These are phyloP conservation scores for Dorcoceras hygrometricum DNA, from an alignment of 257 asterid genomes.

Conservation along the genomic window DNA sequence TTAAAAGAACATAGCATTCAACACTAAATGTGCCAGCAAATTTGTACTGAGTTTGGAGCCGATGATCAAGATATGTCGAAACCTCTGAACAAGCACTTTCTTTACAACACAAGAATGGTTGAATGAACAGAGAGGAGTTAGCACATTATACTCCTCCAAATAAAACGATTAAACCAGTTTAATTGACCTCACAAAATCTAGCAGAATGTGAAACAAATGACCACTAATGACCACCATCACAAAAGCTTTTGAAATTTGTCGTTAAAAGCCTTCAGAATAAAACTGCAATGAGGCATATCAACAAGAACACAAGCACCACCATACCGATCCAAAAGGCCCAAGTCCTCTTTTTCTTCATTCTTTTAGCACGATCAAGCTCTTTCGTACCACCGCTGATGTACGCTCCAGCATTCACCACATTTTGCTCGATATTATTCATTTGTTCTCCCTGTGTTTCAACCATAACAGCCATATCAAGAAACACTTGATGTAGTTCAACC, in stretches of 20 bases:
- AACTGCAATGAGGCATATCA: slow-evolving; percentile 56
- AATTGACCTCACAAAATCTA: too few relatives aligned
- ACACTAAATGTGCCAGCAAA: background rate
- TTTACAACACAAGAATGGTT: background rate
- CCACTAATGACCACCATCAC: background rate
- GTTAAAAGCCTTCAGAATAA: slow-evolving; percentile 36
- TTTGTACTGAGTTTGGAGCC: background rate
- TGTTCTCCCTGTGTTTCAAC: slow-evolving; percentile 77
- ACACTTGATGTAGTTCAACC: slow-evolving; percentile 67
- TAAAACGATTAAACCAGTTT: too few relatives aligned
- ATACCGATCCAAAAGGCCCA: slow-evolving; percentile 66
- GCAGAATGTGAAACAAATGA: background rate
- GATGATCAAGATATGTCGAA: too few relatives aligned
- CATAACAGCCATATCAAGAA: slow-evolving; percentile 89
- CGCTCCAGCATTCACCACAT: slow-evolving; percentile 50
- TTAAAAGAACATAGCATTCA: background rate
- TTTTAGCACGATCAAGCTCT: slow-evolving; percentile 58
- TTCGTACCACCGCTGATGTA: slow-evolving; percentile 44
- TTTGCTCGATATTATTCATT: slow-evolving; percentile 68
- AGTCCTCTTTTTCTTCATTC: slow-evolving; percentile 44
- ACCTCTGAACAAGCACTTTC: too few relatives aligned
- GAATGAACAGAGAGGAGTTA: background rate
- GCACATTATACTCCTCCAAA: background rate
- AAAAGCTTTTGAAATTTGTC: background rate
- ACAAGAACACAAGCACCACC: slow-evolving; percentile 44